Evolutionary conservation across 768 basidiomycete genomes (phyloP), one percentile per base, ranked within the genome.

Genomic region (Candolleomyces aberdarensis): DNA sequence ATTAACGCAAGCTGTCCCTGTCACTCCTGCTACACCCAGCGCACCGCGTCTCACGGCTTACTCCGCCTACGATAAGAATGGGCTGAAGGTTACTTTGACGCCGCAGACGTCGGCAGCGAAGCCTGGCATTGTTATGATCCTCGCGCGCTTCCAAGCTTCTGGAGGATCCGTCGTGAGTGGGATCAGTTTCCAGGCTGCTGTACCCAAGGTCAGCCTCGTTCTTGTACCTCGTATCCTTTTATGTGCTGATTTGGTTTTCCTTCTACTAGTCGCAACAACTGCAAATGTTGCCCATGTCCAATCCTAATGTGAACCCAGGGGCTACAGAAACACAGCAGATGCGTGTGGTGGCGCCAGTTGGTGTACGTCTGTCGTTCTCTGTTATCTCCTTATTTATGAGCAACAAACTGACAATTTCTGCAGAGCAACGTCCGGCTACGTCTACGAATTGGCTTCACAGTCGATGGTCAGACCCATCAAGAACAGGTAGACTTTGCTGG

Each of bases 211-310:
- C 62, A 29, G 60, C 58, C 29, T 17, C 41, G 47, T 46, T 50
- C 61, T 72, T 19, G 9, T n/a, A 36, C 8, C 36, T 7, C 11
- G 39, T 31, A 26, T 59, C 8, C 11, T 17, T 61, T 17, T 29
- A 10, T 58, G 31, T 65, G 15, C 56, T 60, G 13, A 51, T 22
- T 52, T 43, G 31, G 1, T 2, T 19, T 41, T 31, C 17, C 43
- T 52, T 36, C 59, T 50, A 59, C 3, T 69, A 98, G 94, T 92
- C 95, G 0, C 96, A 97, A 75, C 95, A 97, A 71, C 74, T 99
- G 59, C 96, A 98, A 72, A 99, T 99, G 96, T 80, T 94, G 60
- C 94, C 96, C 6, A 98, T 98, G 91, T 94, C 94, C 5, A 94
- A 88, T 72, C 80, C 88, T 11, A 88, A 85, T 56, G 81, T 99